Evolutionary conservation across 495 filamentous ascomycete species (phyloP).

Genomic region (Neohortaea acidophila): DNA sequence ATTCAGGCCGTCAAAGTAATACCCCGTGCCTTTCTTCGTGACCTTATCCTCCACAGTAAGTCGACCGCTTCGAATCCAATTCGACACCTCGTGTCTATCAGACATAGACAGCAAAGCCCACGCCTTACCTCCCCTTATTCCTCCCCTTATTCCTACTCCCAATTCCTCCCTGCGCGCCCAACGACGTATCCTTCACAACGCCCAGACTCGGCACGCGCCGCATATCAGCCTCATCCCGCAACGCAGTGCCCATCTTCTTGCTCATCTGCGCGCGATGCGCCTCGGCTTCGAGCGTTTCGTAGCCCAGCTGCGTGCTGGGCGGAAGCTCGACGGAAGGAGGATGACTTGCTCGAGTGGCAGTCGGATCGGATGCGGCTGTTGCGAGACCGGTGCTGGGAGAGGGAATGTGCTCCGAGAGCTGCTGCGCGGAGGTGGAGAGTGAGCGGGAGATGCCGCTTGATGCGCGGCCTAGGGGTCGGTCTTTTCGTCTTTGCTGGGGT

Average conservation of each 20-base stretch:
- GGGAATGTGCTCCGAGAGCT: too few species aligned
- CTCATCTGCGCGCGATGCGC: constrained; percentile 8
- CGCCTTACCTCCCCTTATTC: background rate
- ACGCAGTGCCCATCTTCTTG: constrained; percentile 7
- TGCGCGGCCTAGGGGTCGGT: constrained; percentile 13
- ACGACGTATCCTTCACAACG: constrained; percentile 7
- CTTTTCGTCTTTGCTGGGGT: constrained; percentile 9
- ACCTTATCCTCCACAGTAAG: background rate
- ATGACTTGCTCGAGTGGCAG: background rate
- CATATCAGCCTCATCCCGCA: constrained; percentile 4
- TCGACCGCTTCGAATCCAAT: background rate
- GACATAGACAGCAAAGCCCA: background rate
- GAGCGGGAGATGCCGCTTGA: constrained; percentile 10
- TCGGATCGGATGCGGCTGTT: background rate
- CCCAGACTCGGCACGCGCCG: constrained; percentile 11
- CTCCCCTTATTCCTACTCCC: constrained; percentile 8
- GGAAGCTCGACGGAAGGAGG: too few species aligned
- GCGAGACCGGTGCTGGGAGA: constrained; percentile 2
- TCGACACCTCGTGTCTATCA: background rate
- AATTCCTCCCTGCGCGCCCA: background rate
- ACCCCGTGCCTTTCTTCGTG: background rate
- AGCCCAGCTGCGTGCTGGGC: constrained; percentile 15
- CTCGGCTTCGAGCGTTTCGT: constrained; percentile 14
- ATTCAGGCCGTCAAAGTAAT: background rate
- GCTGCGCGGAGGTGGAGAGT: constrained; percentile 3